phyloP scores from a whole-genome alignment of 768 basidiomycete genomes.

The Psilocybe tampanensis region DNA sequence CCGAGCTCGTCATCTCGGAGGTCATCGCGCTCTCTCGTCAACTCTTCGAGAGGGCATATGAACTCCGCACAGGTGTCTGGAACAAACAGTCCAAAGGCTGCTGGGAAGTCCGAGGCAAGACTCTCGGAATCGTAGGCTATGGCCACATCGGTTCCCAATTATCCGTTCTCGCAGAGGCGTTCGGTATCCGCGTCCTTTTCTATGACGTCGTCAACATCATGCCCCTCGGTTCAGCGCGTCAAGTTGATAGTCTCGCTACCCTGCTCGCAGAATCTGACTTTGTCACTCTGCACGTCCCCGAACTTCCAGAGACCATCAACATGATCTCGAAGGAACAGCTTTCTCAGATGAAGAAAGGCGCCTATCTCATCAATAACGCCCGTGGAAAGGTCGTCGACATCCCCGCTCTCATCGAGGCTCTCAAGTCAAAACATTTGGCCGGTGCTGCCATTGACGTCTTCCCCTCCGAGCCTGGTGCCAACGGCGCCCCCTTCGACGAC shows the following conservation, averaged over 20 bases:
- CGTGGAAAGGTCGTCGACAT: constrained; percentile 96
- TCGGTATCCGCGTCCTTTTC: constrained; percentile 95
- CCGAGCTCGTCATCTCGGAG: constrained; percentile 95
- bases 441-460: constrained; percentile 92
- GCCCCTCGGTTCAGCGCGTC: constrained; percentile 93
- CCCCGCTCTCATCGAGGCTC: constrained; percentile 79
- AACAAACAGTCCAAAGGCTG: constrained; percentile 99
- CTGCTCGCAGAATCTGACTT: constrained; percentile 87
- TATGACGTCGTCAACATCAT: constrained; percentile 96
- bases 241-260: constrained; percentile 76
- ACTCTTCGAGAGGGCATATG: constrained; percentile 83
- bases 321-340: constrained; percentile 85
- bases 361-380: constrained; percentile 98
- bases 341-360: constrained; percentile 89
- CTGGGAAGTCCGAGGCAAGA: constrained; percentile 98
- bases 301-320: constrained; percentile 93
- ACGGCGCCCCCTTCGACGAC: constrained; percentile 90
- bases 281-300: constrained; percentile 95
- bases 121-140: constrained; percentile 96
- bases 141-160: constrained; percentile 98
- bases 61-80: constrained; percentile 91
- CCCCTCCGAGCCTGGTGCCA: constrained; percentile 90
- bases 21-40: constrained; percentile 94
- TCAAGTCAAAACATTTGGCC: constrained; percentile 87
- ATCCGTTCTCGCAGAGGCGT: constrained; percentile 93